phyloP scores from a whole-genome alignment of 2,329 filamentous ascomycete genomes.

The Fusarium sp. region DNA sequence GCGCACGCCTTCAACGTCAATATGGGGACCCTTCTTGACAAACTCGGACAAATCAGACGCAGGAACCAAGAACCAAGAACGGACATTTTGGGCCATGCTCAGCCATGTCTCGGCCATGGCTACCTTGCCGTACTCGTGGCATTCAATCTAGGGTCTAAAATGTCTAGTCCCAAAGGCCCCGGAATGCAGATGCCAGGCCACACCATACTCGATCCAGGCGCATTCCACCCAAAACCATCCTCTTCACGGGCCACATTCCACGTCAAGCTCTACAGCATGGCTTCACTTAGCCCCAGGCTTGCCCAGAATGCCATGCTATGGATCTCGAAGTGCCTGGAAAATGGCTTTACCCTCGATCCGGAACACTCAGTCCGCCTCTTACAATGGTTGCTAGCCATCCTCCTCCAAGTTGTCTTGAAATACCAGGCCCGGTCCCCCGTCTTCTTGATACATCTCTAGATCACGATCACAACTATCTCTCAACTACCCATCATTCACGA shows the following conservation, averaged over 20 bases:
- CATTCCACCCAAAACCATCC: conserved; percentile 33
- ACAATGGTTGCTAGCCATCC: not conserved
- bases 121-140: conserved; percentile 20
- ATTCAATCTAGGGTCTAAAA: conserved; percentile 6
- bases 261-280: conserved; percentile 23
- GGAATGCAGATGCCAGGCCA: conserved; percentile 32
- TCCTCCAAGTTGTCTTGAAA: conserved; percentile 31
- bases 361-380: conserved; percentile 2
- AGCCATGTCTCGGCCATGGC: conserved; percentile 13
- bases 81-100: not conserved
- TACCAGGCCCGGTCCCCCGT: conserved; percentile 22
- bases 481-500: conserved; percentile 3
- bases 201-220: conserved; percentile 26
- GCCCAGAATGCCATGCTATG: conserved; percentile 27
- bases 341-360: conserved; percentile 27
- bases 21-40: not conserved
- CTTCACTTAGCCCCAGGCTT: conserved; percentile 34
- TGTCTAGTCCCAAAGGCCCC: conserved; percentile 16
- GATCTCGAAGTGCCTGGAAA: conserved; percentile 29
- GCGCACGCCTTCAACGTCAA: conserved; percentile 12
- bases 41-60: conserved; percentile 31
- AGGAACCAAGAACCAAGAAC: conserved; percentile 32
- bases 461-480: conserved; percentile 1
- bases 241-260: conserved; percentile 35
- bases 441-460: not conserved